Conservation (phyloP, 2,329 filamentous ascomycete species). For the Diaporthe australafricana region DNA sequence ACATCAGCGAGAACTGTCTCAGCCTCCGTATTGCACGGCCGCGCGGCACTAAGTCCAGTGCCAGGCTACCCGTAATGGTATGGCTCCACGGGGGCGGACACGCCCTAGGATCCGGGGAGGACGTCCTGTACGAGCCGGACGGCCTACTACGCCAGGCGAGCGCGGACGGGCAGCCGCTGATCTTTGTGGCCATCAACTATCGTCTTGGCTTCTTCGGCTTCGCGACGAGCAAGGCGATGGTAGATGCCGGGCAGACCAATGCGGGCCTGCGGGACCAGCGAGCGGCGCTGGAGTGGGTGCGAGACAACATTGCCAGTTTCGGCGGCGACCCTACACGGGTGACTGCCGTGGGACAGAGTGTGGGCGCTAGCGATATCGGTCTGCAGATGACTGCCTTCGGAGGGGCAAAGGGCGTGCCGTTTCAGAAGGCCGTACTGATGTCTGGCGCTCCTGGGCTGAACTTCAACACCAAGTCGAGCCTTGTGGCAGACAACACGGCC, state of each 20-base stretch:
- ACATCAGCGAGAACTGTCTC: constrained; percentile 43
- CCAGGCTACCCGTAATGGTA: constrained; percentile 42
- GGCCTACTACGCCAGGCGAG: constrained; percentile 41
- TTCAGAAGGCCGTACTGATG: constrained; percentile 48
- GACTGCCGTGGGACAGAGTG: constrained; percentile 47
- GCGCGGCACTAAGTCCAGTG: constrained; percentile 16
- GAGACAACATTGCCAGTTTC: background rate
- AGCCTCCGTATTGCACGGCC: constrained; percentile 42
- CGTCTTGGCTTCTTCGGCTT: constrained; percentile 43
- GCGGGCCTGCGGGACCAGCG: constrained; percentile 47
- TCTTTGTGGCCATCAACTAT: constrained; percentile 44
- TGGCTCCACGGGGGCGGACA: constrained; percentile 43
- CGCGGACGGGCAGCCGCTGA: constrained; percentile 38
- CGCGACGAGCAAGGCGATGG: constrained; percentile 41
- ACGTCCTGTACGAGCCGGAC: constrained; percentile 41
- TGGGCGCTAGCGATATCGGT: constrained; percentile 45
- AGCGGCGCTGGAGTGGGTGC: constrained; percentile 44
- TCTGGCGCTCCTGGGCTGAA: constrained; percentile 45
- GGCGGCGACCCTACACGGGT: constrained; percentile 37
- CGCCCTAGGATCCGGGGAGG: constrained; percentile 41
- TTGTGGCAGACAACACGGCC: constrained; percentile 43
- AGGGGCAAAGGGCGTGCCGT: constrained; percentile 42
- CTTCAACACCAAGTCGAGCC: constrained; percentile 44
- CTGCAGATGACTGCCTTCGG: constrained; percentile 44
- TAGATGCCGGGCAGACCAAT: constrained; percentile 42